Evolutionary conservation across 192 early-diverging fungal species (phyloP).

Genomic region (Entomortierella lignicola): DNA sequence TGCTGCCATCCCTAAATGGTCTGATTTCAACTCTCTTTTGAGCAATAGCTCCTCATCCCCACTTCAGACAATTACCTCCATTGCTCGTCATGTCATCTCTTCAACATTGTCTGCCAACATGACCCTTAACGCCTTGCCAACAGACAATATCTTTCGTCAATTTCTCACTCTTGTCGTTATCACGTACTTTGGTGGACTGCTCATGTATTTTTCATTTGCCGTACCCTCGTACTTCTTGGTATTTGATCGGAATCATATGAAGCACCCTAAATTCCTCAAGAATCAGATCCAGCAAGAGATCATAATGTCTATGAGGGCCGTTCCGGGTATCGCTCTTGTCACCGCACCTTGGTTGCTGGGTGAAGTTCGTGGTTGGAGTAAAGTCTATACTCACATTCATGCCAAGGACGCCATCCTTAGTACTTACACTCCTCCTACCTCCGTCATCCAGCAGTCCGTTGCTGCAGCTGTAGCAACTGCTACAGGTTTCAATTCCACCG

Average conservation of each 20-base stretch:
- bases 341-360: slow-evolving; percentile 94
- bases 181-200: slow-evolving; percentile 74
- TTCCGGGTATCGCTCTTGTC: slow-evolving; percentile 84
- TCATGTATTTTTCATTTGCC: slow-evolving; percentile 87
- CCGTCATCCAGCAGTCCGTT: slow-evolving; percentile 36
- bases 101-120: slow-evolving; percentile 43
- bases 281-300: slow-evolving; percentile 95
- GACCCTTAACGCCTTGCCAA: slow-evolving; percentile 50
- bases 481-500: slow-evolving; percentile 21
- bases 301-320: slow-evolving; percentile 75
- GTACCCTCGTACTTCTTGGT: slow-evolving; percentile 84
- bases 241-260: slow-evolving; percentile 90
- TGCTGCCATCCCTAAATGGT: slow-evolving; percentile 37
- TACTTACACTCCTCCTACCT: slow-evolving; percentile 22
- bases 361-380: slow-evolving; percentile 90
- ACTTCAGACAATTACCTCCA: slow-evolving; percentile 25
- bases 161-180: slow-evolving; percentile 76
- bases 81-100: slow-evolving; percentile 50
- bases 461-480: slow-evolving; percentile 30
- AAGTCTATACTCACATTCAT: slow-evolving; percentile 70
- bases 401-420: slow-evolving; percentile 55
- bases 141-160: slow-evolving; percentile 79
- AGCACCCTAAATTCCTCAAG: slow-evolving; percentile 93
- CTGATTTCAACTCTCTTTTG: slow-evolving; percentile 18
- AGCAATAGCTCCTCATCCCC: slow-evolving; percentile 39